These are phyloP conservation scores for Aspergillus unguis DNA, from an alignment of 2,329 filamentous ascomycete genomes.

Conservation along the genomic window DNA sequence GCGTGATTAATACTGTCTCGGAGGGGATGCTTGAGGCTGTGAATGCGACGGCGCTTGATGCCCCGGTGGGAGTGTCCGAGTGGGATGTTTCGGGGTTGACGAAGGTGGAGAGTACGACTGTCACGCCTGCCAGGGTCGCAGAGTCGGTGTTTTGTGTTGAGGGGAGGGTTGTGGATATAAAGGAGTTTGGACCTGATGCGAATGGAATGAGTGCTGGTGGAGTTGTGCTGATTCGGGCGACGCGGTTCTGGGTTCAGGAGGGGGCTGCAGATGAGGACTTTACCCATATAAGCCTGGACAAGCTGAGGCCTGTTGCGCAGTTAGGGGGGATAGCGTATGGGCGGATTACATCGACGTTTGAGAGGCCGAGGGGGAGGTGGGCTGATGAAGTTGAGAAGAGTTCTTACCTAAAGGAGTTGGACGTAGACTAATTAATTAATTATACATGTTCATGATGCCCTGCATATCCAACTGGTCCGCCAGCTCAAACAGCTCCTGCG, in stretches of 20 bases:
- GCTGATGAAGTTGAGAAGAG: not conserved
- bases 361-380: constrained; percentile 53
- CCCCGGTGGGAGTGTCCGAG: constrained; percentile 72
- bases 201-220: constrained; percentile 71
- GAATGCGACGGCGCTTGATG: constrained; percentile 73
- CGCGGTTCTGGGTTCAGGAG: constrained; percentile 82
- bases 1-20: constrained; percentile 80
- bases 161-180: constrained; percentile 67
- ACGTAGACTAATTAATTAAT: too few relatives aligned
- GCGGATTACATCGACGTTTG: constrained; percentile 64
- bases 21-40: constrained; percentile 85
- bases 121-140: constrained; percentile 68
- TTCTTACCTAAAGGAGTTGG: not conserved
- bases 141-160: constrained; percentile 84
- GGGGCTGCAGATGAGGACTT: constrained; percentile 78
- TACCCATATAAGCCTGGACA: constrained; percentile 69
- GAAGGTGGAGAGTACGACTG: constrained; percentile 61
- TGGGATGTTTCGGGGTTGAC: constrained; percentile 77
- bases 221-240: constrained; percentile 75
- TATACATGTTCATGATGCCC: not conserved
- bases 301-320: constrained; percentile 72
- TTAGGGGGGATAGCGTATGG: constrained; percentile 85
- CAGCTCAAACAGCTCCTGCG: constrained; percentile 24
- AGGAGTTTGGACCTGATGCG: constrained; percentile 72
- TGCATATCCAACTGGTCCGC: constrained; percentile 24